Evolutionary conservation across 148 eudicot genomes (phyloP), one percentile per base, ranked within the genome.

Genomic region (Vaccinium darrowii): DNA sequence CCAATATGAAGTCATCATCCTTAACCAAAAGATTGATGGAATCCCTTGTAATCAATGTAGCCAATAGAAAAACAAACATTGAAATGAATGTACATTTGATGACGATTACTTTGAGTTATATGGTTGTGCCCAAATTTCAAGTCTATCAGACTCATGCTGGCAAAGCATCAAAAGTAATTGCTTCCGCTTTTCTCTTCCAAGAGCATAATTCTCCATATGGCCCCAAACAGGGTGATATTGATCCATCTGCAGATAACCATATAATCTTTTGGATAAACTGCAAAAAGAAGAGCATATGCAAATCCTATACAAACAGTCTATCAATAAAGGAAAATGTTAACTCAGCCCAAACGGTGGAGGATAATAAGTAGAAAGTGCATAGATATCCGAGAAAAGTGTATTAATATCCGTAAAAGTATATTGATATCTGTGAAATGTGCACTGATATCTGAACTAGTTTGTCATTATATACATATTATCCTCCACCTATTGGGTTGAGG

Each of bases 41-140:
- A 2, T 39, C 47, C 36, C 25, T 25, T 65, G 72, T 65, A 25
- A 65, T 65, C 14, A 65, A 65, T 0, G 5, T 65, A 25, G 72
- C 33, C 23, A 23, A 25, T 65, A 65, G 11, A 25, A 25, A 65
- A 14, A 60, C 14, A 67, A 71, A 69, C 19, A 56, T 72, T 1
- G 25, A 11, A 33, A 69, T 52, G n/a, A 82, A 67, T 83, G 39
- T 3, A 15, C 13, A 71, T 47, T 82, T 39, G 49, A 27, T 54
- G n/a, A 82, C 12, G 60, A 80, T 89, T 95, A 95, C 98, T 94
- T 97, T 81, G 96, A 51, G 87, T 87, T 91, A 79, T 90, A 84
- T 82, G 98, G 98, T 83, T 95, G 96, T 39, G 99, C 98, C 99
- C 99, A 97, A 84, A 97, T 95, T 85, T 97, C 99, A 88, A 97